These are phyloP conservation scores for Beauveria australis DNA, from an alignment of 2,329 filamentous ascomycete species.

Conservation along the genomic window DNA sequence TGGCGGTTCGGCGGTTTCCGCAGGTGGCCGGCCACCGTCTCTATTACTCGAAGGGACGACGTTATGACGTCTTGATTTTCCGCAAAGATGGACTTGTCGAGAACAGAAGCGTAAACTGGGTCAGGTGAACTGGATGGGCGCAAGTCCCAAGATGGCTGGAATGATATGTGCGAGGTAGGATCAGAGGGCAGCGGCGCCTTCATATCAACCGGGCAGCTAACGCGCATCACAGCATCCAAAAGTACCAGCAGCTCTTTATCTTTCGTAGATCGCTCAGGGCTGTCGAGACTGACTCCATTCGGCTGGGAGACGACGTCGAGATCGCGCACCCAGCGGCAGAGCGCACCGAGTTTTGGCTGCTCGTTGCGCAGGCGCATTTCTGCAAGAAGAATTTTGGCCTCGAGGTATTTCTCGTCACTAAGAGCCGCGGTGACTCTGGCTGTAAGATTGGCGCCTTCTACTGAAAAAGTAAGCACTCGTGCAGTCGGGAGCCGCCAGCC, in stretches of 20 bases:
- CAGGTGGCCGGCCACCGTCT: conserved; percentile 49
- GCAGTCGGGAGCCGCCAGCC: not conserved
- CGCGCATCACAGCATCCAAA: conserved; percentile 55
- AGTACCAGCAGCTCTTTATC: conserved; percentile 51
- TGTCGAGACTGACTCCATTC: conserved; percentile 27
- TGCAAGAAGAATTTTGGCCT: conserved; percentile 57
- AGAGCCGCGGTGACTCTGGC: conserved; percentile 58
- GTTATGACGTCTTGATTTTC: conserved; percentile 28
- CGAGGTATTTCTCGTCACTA: conserved; percentile 55
- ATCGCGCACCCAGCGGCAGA: conserved; percentile 66
- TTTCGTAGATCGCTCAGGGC: conserved; percentile 30
- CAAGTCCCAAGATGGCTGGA: conserved; percentile 55
- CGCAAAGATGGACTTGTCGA: conserved; percentile 47
- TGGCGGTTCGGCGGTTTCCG: conserved; percentile 63
- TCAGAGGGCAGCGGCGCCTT: conserved; percentile 25
- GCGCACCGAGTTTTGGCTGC: conserved; percentile 57
- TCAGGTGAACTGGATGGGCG: conserved; percentile 33
- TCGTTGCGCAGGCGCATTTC: conserved; percentile 63
- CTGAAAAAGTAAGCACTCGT: conserved; percentile 8
- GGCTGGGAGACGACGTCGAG: conserved; percentile 57
- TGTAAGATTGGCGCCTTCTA: conserved; percentile 54
- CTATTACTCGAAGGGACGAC: conserved; percentile 46
- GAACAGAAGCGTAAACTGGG: conserved; percentile 47
- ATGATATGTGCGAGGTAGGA: conserved; percentile 40
- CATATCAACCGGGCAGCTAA: conserved; percentile 53